Conservation (phyloP, 2,329 filamentous ascomycete genomes). For the Dryadomyces quercus-mongolicae region DNA sequence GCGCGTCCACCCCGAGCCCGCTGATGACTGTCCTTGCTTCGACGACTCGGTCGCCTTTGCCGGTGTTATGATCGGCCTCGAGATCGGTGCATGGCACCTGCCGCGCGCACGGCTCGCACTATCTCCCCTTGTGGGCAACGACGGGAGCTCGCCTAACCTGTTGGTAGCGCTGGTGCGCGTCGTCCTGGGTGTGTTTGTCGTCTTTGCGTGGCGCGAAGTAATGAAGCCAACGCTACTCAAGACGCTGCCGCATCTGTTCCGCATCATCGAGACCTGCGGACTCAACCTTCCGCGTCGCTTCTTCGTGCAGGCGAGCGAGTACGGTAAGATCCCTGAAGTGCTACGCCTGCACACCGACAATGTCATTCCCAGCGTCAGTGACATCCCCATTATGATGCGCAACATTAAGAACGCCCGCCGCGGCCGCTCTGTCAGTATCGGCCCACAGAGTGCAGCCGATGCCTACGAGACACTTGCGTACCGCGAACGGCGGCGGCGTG, state of each 20-base stretch:
- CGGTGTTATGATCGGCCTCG: slow-evolving; percentile 75
- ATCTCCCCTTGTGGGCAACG: slow-evolving; percentile 42
- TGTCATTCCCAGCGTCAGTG: slow-evolving; percentile 77
- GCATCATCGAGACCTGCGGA: slow-evolving; percentile 68
- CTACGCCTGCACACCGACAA: slow-evolving; percentile 65
- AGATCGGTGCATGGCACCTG: slow-evolving; percentile 77
- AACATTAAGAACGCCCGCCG: slow-evolving; percentile 59
- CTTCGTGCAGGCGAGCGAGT: slow-evolving; percentile 83
- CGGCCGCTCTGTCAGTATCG: slow-evolving; percentile 74
- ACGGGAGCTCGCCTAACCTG: slow-evolving; percentile 54
- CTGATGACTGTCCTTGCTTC: slow-evolving; percentile 93
- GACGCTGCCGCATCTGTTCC: slow-evolving; percentile 73
- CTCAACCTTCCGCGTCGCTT: slow-evolving; percentile 76
- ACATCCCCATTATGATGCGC: slow-evolving; percentile 70
- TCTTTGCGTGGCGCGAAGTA: slow-evolving; percentile 81
- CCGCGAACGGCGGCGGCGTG: slow-evolving; percentile 51
- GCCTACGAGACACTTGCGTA: slow-evolving; percentile 93
- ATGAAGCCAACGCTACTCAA: slow-evolving; percentile 78
- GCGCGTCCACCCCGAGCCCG: slow-evolving; percentile 86
- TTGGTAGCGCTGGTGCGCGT: slow-evolving; percentile 53
- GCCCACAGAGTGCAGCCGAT: slow-evolving; percentile 90
- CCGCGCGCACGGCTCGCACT: slow-evolving; percentile 37
- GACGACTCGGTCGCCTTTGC: slow-evolving; percentile 92
- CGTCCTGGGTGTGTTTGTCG: slow-evolving; percentile 64
- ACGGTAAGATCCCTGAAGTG: slow-evolving; percentile 67